Conservation (phyloP, 1,284 basidiomycete species). For the Farysia itapuensis region DNA sequence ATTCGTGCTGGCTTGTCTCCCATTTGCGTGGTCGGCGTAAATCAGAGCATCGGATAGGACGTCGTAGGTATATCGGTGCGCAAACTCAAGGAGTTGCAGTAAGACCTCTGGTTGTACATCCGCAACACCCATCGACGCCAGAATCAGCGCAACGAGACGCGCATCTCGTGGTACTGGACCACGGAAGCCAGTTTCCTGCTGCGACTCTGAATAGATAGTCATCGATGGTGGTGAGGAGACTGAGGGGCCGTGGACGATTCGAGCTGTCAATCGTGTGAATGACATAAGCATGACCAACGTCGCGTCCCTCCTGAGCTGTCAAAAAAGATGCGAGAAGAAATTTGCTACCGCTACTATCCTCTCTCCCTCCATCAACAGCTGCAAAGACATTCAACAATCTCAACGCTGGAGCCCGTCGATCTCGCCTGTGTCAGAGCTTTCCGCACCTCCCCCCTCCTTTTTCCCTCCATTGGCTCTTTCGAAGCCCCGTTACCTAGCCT, state of each 20-base stretch:
- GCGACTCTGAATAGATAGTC: background rate
- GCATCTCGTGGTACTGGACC: conserved; percentile 74
- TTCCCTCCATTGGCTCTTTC: conserved; percentile 24
- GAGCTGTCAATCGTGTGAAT: no score
- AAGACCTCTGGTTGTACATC: conserved; percentile 92
- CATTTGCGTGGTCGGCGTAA: conserved; percentile 83
- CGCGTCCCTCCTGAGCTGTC: no score
- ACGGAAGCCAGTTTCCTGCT: conserved; percentile 14
- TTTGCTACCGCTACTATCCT: no score
- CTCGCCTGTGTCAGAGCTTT: background rate
- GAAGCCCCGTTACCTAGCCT: conserved; percentile 37
- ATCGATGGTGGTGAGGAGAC: no score
- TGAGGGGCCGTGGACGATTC: no score
- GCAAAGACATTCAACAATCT: no score
- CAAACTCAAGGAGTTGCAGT: conserved; percentile 92
- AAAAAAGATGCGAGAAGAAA: no score
- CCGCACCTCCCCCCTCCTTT: background rate
- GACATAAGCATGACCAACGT: no score
- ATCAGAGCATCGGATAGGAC: conserved; percentile 85
- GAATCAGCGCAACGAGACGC: conserved; percentile 83
- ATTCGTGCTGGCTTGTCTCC: conserved; percentile 31
- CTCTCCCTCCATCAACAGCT: no score
- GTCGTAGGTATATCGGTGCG: conserved; percentile 89
- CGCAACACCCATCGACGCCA: conserved; percentile 90
- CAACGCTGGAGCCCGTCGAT: background rate